These are phyloP conservation scores for Penicillium sumatraense DNA, from an alignment of 2,329 filamentous ascomycete genomes.

Conservation along the genomic window DNA sequence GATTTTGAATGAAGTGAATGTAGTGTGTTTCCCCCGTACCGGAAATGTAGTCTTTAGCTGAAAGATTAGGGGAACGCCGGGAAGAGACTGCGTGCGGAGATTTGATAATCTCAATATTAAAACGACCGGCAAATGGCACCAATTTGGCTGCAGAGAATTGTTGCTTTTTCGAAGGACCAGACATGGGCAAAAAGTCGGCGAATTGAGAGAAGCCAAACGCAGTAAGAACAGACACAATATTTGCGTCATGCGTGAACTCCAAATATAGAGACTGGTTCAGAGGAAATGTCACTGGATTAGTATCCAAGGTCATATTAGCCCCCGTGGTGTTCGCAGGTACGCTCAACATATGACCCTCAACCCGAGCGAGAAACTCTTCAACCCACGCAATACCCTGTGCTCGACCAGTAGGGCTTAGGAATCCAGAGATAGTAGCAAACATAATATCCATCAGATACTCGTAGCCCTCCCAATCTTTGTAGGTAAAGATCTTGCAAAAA, in stretches of 20 bases:
- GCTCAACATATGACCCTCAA: constrained; percentile 45
- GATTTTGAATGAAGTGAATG: constrained; percentile 75
- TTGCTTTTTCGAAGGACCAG: constrained; percentile 60
- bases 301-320: constrained; percentile 47
- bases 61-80: constrained; percentile 48
- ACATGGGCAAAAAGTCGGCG: constrained; percentile 58
- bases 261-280: constrained; percentile 74
- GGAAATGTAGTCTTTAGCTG: constrained; percentile 28
- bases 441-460: constrained; percentile 71
- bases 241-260: constrained; percentile 79
- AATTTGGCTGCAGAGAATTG: constrained; percentile 70
- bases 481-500: constrained; percentile 77
- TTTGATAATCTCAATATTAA: constrained; percentile 75
- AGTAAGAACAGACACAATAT: constrained; percentile 70
- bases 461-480: constrained; percentile 73
- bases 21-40: constrained; percentile 65
- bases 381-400: constrained; percentile 76
- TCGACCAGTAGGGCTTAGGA: constrained; percentile 68
- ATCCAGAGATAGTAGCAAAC: constrained; percentile 66
- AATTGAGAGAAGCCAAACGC: constrained; percentile 76
- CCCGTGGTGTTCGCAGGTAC: constrained; percentile 46
- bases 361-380: constrained; percentile 71
- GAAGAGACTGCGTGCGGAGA: constrained; percentile 66
- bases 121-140: constrained; percentile 71
- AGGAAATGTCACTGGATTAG: constrained; percentile 70